phyloP scores from a whole-genome alignment of 2,329 filamentous ascomycete species.

The Hymenoscyphus scutula region DNA sequence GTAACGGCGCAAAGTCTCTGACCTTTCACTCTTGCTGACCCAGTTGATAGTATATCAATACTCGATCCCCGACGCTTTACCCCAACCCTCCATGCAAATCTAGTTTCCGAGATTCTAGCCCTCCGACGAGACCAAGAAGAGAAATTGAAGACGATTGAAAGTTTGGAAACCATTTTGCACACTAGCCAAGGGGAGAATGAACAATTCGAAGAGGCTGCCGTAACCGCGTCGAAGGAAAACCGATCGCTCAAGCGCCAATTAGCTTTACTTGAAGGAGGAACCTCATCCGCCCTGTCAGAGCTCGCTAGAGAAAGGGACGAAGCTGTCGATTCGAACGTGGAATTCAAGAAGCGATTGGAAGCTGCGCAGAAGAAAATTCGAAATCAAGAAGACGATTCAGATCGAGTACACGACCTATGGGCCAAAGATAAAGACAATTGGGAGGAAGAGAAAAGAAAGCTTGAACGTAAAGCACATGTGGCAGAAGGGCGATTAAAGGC shows the following conservation, averaged over 20 bases:
- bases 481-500: constrained; percentile 81
- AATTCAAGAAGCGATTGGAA: constrained; percentile 77
- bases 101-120: constrained; percentile 90
- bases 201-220: constrained; percentile 58
- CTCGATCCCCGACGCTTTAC: constrained; percentile 92
- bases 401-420: constrained; percentile 77
- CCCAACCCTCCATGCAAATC: constrained; percentile 87
- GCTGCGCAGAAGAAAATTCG: constrained; percentile 72
- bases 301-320: constrained; percentile 83
- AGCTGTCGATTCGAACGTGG: constrained; percentile 67
- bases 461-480: constrained; percentile 85
- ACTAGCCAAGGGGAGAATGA: constrained; percentile 73
- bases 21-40: constrained; percentile 31
- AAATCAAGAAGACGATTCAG: constrained; percentile 77
- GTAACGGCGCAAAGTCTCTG: constrained; percentile 43
- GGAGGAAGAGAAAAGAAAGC: constrained; percentile 77
- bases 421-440: constrained; percentile 79
- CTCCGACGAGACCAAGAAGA: constrained; percentile 87
- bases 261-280: constrained; percentile 81
- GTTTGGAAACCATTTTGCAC: constrained; percentile 73
- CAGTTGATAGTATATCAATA: constrained; percentile 49
- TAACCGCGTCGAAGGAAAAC: constrained; percentile 69
- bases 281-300: constrained; percentile 79
- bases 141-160: constrained; percentile 82
- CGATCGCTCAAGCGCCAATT: constrained; percentile 82